Base-by-base conservation (phyloP, 2,329 filamentous ascomycete species). In the Aulographum hederae region DNA sequence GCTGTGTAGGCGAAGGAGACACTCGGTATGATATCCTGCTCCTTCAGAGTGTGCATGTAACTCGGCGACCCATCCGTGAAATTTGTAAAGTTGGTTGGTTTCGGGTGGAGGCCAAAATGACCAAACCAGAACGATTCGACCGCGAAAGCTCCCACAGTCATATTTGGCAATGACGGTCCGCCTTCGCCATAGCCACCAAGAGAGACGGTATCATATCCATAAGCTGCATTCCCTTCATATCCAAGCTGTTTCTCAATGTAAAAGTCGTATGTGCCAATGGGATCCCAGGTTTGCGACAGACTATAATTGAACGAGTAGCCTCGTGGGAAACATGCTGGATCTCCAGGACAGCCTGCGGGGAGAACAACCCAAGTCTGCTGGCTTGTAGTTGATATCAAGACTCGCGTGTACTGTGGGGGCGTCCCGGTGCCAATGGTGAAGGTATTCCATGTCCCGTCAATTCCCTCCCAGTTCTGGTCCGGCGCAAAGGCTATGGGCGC, bases 1-100 rank as follows among this genome's bases (percentile, higher is more conserved):
- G 77, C 77, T 3, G 78, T 82, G 47, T 74, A 84, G 32, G 73
- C 76, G 46, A 78, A 82, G 26, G 73, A 78, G 38, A 79, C 61
- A 46, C 77, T 81, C 1, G 76, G 72, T 30, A 82, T 77, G 34
- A 54, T 56, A 6, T 66, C 65, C 34, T 65, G 60, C 10, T 61
- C 51, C 44, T 72, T 65, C 28, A 78, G 65, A 32, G 43, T 40
- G 2, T 50, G 51, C 46, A 63, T 54, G 39, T 53, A 76, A 53
- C 44, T 73, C 51, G 41, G 66, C 54, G 44, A 73, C 44, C 34
- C 67, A 52, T 43, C 66, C 56, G 41, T 65, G 52, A 47, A 65
- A 56, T 34, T 65, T 46, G 44, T 54, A 41, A 63, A 61, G 39
- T 66, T 66, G 13, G 60, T 60, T 1, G 60, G 51, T 39, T 62